Evolutionary conservation across 75 land plant species (phyloP).

Genomic region (Chamaecyparis obtusa): DNA sequence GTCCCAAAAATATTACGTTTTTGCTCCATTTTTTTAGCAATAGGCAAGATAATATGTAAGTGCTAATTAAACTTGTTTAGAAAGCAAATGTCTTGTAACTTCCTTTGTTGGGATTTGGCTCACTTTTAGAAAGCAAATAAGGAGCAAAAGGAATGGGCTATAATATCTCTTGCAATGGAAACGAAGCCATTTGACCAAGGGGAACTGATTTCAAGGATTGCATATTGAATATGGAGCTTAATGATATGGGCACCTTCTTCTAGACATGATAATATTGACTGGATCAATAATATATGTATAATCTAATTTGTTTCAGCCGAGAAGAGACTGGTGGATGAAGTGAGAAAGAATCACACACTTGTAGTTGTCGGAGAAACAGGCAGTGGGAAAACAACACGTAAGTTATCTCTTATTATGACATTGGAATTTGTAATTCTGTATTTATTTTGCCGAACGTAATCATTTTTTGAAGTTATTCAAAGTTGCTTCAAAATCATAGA

Average conservation of each 20-base stretch:
- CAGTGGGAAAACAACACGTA: constrained; percentile 97
- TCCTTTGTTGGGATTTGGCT: not conserved
- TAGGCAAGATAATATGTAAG: not conserved
- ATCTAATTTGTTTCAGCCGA: constrained; percentile 40
- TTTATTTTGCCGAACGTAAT: not conserved
- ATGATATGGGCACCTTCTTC: not conserved
- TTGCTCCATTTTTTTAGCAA: not conserved
- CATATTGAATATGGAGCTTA: not conserved
- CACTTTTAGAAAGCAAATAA: not conserved
- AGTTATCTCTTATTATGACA: constrained; percentile 16
- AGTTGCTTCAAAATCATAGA: not conserved
- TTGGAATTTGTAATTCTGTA: not conserved
- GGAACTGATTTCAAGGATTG: not conserved
- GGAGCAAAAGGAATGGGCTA: not conserved
- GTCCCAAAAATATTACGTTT: not conserved
- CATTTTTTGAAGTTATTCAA: not conserved
- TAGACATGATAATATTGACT: not conserved
- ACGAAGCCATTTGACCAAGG: not conserved
- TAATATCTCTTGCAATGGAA: not conserved
- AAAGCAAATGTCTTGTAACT: not conserved
- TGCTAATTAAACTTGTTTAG: not conserved
- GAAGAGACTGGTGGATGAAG: constrained; percentile 61
- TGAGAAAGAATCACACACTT: constrained; percentile 59
- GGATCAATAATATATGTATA: not conserved
- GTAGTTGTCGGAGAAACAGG: constrained; percentile 95